phyloP scores from a whole-genome alignment of 148 eudicot genomes.

The Amaranthus cruentus region DNA sequence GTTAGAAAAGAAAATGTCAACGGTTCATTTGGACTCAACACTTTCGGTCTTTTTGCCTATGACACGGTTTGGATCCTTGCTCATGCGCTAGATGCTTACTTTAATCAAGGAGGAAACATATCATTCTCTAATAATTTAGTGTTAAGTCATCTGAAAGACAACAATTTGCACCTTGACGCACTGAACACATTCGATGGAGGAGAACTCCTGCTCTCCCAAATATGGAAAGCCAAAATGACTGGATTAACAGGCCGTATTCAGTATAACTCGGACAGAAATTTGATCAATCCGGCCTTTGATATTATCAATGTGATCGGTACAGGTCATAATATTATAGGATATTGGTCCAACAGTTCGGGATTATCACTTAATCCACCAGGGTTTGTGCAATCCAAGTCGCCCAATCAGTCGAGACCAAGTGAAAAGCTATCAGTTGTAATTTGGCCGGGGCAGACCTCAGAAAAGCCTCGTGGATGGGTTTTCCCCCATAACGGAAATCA shows the following conservation, averaged over 20 bases:
- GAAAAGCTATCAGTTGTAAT: conserved; percentile 37
- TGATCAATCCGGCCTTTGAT: conserved; percentile 53
- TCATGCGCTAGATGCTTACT: conserved; percentile 45
- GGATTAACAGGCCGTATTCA: conserved; percentile 61
- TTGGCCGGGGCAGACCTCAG: conserved; percentile 65
- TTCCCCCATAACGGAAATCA: conserved; percentile 51
- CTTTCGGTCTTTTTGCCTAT: conserved; percentile 65
- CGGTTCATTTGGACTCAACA: conserved; percentile 41
- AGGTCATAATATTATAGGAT: conserved; percentile 50
- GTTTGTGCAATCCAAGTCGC: conserved; percentile 27
- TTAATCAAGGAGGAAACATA: conserved; percentile 50
- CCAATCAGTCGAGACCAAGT: conserved; percentile 38
- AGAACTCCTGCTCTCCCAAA: conserved; percentile 32
- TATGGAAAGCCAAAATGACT: conserved; percentile 35
- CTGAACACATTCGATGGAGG: conserved; percentile 68
- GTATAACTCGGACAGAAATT: conserved; percentile 36
- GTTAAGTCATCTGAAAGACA: conserved; percentile 23
- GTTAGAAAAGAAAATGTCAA: conserved; percentile 22
- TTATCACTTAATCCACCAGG: conserved; percentile 62
- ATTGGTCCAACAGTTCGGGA: conserved; percentile 68
- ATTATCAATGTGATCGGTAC: conserved; percentile 67
- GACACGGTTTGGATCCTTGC: conserved; percentile 80
- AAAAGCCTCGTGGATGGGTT: conserved; percentile 80
- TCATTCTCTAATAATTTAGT: conserved; percentile 48
- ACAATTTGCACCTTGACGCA: conserved; percentile 43